phyloP scores from a whole-genome alignment of 805 yeast species.

The Nakazawaea wyomingensis region DNA sequence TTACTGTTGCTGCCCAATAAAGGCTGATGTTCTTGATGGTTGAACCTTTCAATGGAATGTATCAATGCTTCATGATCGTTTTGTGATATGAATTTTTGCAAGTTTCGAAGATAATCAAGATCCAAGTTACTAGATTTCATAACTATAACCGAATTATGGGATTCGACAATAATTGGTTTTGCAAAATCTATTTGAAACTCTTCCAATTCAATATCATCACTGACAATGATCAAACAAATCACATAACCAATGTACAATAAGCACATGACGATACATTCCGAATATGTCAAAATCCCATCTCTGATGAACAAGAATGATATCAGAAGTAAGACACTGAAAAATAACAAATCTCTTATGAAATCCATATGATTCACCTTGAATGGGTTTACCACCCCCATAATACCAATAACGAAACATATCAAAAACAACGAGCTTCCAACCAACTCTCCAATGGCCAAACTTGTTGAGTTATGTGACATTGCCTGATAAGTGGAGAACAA shows the following conservation, averaged over 20 bases:
- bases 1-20: background rate
- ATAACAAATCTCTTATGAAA: conserved; percentile 57
- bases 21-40: background rate
- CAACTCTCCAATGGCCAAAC: conserved; percentile 48
- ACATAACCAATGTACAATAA: conserved; percentile 56
- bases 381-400: conserved; percentile 38
- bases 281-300: conserved; percentile 48
- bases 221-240: conserved; percentile 31
- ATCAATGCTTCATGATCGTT: background rate
- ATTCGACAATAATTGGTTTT: conserved; percentile 7
- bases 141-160: conserved; percentile 1
- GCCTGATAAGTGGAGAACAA: conserved; percentile 81
- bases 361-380: conserved; percentile 45
- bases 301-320: conserved; percentile 46
- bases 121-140: background rate
- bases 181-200: conserved; percentile 3
- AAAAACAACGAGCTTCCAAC: conserved; percentile 52
- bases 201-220: conserved; percentile 23
- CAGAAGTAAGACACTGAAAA: conserved; percentile 48
- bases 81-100: background rate
- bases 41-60: background rate
- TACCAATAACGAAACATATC: conserved; percentile 45
- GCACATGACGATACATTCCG: conserved; percentile 57
- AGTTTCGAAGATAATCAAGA: background rate
- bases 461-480: conserved; percentile 59